Conservation (phyloP, 805 yeast genomes). For the Saccharomycopsis amapae region DNA sequence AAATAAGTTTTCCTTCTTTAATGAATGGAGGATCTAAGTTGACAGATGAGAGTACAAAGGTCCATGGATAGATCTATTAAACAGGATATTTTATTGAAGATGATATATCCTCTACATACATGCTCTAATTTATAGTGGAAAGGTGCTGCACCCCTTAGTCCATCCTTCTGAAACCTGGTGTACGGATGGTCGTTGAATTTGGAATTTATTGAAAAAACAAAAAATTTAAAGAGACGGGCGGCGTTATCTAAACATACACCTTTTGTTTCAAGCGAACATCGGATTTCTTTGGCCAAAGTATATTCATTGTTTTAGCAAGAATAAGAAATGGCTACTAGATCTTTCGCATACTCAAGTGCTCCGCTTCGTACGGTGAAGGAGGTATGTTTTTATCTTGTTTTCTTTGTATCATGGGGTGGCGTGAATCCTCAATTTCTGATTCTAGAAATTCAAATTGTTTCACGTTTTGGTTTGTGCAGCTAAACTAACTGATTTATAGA, state of each 20-base stretch:
- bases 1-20: too few species aligned
- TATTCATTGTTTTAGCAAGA: slow-evolving; percentile 3
- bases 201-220: neutral
- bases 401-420: neutral
- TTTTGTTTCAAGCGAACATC: slow-evolving; percentile 1
- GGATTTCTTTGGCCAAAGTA: slow-evolving; percentile 2
- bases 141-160: neutral
- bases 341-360: slow-evolving; percentile 93
- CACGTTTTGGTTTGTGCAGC: too few species aligned
- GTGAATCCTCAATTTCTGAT: slow-evolving; percentile 15
- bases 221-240: neutral
- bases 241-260: neutral
- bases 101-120: too few species aligned
- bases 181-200: neutral
- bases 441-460: too few species aligned
- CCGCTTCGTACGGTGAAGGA: slow-evolving; percentile 96
- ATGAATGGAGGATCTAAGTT: too few species aligned
- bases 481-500: too few species aligned
- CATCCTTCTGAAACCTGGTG: neutral
- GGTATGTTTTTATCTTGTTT: slow-evolving; percentile 40
- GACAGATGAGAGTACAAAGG: too few species aligned
- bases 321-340: slow-evolving; percentile 20
- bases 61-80: too few species aligned
- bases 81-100: too few species aligned
- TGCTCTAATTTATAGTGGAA: too few species aligned